phyloP scores from a whole-genome alignment of 2,329 filamentous ascomycete genomes.

The Arachnomyces sp. region DNA sequence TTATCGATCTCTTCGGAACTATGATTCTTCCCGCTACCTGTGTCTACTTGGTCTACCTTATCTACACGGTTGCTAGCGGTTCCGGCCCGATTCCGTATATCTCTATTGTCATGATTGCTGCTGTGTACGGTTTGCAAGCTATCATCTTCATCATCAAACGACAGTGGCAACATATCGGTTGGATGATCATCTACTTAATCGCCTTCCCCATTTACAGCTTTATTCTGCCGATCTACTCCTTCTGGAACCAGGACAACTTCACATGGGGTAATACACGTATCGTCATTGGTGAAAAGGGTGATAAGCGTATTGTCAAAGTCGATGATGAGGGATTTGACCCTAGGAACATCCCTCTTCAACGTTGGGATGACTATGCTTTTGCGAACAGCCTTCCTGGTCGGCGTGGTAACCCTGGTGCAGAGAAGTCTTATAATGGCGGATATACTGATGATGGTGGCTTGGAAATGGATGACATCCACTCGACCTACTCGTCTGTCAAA shows the following conservation, averaged over 20 bases:
- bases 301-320: slow-evolving; percentile 81
- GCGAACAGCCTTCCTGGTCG: slow-evolving; percentile 84
- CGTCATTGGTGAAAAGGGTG: slow-evolving; percentile 87
- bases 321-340: slow-evolving; percentile 83
- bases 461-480: slow-evolving; percentile 98
- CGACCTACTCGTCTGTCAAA: slow-evolving; percentile 87
- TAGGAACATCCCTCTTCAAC: slow-evolving; percentile 82
- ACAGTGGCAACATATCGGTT: slow-evolving; percentile 97
- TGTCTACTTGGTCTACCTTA: slow-evolving; percentile 76
- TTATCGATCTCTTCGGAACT: slow-evolving; percentile 88
- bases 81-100: slow-evolving; percentile 74
- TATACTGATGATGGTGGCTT: slow-evolving; percentile 68
- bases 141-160: slow-evolving; percentile 94
- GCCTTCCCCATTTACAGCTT: slow-evolving; percentile 93
- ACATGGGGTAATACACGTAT: slow-evolving; percentile 97
- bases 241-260: slow-evolving; percentile 99
- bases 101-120: slow-evolving; percentile 81
- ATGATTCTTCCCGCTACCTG: slow-evolving; percentile 85
- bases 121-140: slow-evolving; percentile 90
- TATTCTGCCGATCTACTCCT: slow-evolving; percentile 86
- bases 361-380: slow-evolving; percentile 93
- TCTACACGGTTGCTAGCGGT: slow-evolving; percentile 66
- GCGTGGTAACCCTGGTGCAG: slow-evolving; percentile 66
- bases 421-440: slow-evolving; percentile 47
- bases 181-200: slow-evolving; percentile 99